Conservation (phyloP, 2,329 filamentous ascomycete species). For the Botryotinia calthae region DNA sequence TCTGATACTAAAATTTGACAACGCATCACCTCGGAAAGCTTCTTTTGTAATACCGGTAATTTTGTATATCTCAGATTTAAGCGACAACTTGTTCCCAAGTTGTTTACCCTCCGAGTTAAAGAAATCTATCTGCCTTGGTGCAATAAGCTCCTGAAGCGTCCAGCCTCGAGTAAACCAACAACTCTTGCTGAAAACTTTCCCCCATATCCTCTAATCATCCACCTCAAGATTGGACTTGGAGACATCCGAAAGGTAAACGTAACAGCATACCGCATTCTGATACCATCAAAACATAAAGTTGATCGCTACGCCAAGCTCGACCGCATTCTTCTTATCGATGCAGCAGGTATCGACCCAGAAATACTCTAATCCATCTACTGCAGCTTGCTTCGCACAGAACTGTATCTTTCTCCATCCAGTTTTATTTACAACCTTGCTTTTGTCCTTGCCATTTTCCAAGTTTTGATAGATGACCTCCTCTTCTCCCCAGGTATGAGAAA, state of each 20-base stretch:
- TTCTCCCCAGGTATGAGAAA: slow-evolving; percentile 4
- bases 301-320: not conserved
- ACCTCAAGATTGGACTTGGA: no score
- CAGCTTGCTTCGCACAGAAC: not conserved
- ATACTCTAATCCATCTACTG: slow-evolving; percentile 1
- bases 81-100: no score
- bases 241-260: slow-evolving; percentile 11
- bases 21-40: no score
- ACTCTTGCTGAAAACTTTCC: no score
- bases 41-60: no score
- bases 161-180: no score
- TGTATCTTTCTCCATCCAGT: slow-evolving; percentile 6
- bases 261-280: not conserved
- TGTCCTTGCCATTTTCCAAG: not conserved
- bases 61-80: no score
- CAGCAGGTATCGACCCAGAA: slow-evolving; percentile 8
- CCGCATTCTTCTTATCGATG: not conserved
- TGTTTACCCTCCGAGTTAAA: no score
- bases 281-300: slow-evolving; percentile 16
- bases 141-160: no score
- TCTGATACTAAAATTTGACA: no score
- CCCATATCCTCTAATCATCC: no score
- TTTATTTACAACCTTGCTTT: not conserved
- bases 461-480: slow-evolving; percentile 5
- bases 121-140: no score